These are phyloP conservation scores for Chaetomium cochliodes DNA, from an alignment of 495 filamentous ascomycete genomes.

Conservation along the genomic window DNA sequence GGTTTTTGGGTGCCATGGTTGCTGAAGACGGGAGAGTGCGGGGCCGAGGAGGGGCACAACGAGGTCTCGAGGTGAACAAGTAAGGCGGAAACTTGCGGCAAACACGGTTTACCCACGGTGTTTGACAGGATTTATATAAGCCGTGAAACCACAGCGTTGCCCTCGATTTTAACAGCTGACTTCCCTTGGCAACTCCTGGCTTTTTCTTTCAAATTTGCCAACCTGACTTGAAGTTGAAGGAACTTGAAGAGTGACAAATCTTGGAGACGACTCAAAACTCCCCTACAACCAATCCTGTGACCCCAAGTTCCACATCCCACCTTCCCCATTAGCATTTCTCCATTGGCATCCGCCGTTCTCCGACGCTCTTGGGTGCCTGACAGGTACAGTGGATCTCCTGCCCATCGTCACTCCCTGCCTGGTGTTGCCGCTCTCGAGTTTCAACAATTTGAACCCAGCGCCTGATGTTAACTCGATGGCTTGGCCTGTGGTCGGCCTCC, in stretches of 20 bases:
- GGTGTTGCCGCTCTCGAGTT: not conserved
- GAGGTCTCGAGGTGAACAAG: conserved; percentile 1
- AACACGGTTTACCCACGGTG: not conserved
- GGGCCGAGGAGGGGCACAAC: conserved; percentile 18
- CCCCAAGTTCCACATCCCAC: conserved; percentile 9
- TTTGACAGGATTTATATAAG: not conserved
- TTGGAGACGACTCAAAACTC: not conserved
- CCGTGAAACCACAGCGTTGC: not conserved
- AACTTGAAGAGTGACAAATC: too few species aligned
- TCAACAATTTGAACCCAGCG: not conserved
- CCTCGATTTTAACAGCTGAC: not conserved
- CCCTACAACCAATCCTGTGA: not conserved
- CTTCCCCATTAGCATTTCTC: not conserved
- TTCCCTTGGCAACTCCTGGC: not conserved
- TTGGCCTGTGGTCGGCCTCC: not conserved
- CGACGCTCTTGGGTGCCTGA: not conserved
- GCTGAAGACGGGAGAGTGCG: conserved; percentile 1
- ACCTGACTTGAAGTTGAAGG: too few species aligned
- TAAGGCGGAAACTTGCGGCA: not conserved
- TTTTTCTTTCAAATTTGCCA: not conserved
- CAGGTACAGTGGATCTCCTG: not conserved
- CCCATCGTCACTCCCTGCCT: not conserved
- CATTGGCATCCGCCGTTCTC: conserved; percentile 7
- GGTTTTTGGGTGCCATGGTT: conserved; percentile 59
- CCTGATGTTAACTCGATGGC: too few species aligned